These are phyloP conservation scores for Gleditsia sinensis DNA, from an alignment of 306 rosid species.

Conservation along the genomic window DNA sequence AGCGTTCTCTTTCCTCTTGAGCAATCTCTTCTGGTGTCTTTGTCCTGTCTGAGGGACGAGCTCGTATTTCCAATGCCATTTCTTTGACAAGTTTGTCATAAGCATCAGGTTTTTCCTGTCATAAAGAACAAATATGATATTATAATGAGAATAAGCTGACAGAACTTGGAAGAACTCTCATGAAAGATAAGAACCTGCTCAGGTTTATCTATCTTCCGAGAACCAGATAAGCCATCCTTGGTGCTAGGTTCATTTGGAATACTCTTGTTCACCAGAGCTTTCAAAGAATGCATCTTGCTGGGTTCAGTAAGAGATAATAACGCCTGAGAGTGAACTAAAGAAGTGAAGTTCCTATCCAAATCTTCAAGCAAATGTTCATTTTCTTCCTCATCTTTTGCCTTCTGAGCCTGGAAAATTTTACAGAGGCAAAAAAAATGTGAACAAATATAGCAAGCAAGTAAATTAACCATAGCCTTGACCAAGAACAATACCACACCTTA, in stretches of 20 bases:
- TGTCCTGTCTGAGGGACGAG: slow-evolving; percentile 88
- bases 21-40: slow-evolving; percentile 93
- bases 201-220: slow-evolving; percentile 33
- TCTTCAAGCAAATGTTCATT: slow-evolving; percentile 72
- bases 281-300: slow-evolving; percentile 69
- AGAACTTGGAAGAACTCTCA: slow-evolving; percentile 4
- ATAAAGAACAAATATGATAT: slow-evolving; percentile 34
- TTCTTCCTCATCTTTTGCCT: slow-evolving; percentile 85
- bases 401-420: slow-evolving; percentile 70
- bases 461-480: slow-evolving; percentile 1
- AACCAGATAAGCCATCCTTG: slow-evolving; percentile 46
- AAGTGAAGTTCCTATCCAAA: slow-evolving; percentile 66
- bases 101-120: slow-evolving; percentile 77
- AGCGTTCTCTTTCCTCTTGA: slow-evolving; percentile 83
- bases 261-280: slow-evolving; percentile 59
- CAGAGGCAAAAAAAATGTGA: slow-evolving; percentile 26
- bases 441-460: slow-evolving; percentile 12
- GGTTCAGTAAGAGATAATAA: slow-evolving; percentile 63
- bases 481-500: slow-evolving; percentile 55
- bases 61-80: slow-evolving; percentile 82
- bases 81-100: slow-evolving; percentile 75
- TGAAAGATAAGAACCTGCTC: slow-evolving; percentile 53
- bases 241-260: slow-evolving; percentile 48
- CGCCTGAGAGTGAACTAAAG: slow-evolving; percentile 61
- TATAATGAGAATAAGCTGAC: slow-evolving; percentile 7